A percentile compares a stretch with the other conserved stretches of the same genome.
Conservation (phyloP, 768 basidiomycete genomes). For the Pisolithus orientalis region DNA sequence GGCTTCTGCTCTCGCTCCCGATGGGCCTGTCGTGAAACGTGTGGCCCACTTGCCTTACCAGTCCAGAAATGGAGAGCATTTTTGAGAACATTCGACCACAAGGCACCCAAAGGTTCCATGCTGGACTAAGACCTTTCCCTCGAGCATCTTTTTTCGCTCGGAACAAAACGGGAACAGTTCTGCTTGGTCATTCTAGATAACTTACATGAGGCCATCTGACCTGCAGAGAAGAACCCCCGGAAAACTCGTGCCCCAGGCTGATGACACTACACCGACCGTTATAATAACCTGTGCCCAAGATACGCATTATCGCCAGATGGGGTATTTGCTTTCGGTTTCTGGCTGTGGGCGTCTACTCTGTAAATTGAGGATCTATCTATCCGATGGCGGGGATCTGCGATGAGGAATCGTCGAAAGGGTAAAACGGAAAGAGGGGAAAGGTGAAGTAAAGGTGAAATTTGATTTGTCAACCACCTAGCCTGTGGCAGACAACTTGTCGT, state of each 20-base stretch:
- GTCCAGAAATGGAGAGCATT: background rate
- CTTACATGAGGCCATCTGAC: conserved; percentile 1
- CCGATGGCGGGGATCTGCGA: conserved; percentile 18
- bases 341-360: background rate
- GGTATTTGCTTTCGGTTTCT: background rate
- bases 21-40: background rate
- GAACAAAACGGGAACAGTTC: background rate
- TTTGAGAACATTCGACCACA: background rate
- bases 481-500: background rate
- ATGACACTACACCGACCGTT: conserved; percentile 3
- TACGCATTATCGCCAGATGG: conserved; percentile 15
- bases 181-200: background rate
- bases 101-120: background rate
- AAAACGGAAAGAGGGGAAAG: conserved; percentile 17
- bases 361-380: conserved; percentile 21
- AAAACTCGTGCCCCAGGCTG: conserved; percentile 10
- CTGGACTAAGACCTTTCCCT: background rate
- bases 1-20: background rate
- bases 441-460: conserved; percentile 29
- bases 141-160: background rate
- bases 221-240: conserved; percentile 8
- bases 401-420: conserved; percentile 8
- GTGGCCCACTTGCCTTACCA: background rate
- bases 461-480: conserved; percentile 3
- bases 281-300: conserved; percentile 5